Conservation (phyloP, 2,329 filamentous ascomycete genomes). For the Paracoccidioides lutzii region DNA sequence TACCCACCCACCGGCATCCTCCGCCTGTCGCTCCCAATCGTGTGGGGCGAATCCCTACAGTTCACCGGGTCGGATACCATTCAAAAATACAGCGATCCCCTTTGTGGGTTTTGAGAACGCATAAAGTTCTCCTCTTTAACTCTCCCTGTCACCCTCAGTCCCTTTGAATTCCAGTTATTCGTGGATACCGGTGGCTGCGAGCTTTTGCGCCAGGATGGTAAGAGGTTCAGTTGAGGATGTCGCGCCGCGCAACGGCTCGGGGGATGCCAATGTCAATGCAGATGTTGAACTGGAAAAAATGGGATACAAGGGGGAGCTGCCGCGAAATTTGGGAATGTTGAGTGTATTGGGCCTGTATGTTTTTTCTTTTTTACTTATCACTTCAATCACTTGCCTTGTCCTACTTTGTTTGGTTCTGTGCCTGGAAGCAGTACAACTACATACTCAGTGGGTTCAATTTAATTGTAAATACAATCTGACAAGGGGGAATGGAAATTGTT, state of each 20-base stretch:
- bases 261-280: constrained; percentile 27
- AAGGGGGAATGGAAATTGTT: not conserved
- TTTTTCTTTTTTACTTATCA: not conserved
- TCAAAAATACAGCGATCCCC: not conserved
- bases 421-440: constrained; percentile 6
- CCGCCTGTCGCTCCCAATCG: too few species aligned
- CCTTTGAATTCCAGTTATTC: not conserved
- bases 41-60: not conserved
- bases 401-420: constrained; percentile 3
- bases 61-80: not conserved
- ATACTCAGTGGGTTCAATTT: constrained; percentile 1
- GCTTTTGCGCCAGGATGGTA: not conserved
- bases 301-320: constrained; percentile 56
- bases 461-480: not conserved
- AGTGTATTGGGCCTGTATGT: constrained; percentile 51
- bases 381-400: not conserved
- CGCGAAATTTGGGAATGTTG: constrained; percentile 55
- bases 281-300: constrained; percentile 51
- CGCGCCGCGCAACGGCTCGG: constrained; percentile 1
- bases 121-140: not conserved
- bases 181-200: not conserved
- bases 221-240: not conserved
- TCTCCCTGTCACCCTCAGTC: not conserved
- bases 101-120: not conserved
- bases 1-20: too few species aligned